Evolutionary conservation across 2,329 filamentous ascomycete species (phyloP).

Genomic region (Blastomyces emzantsi): DNA sequence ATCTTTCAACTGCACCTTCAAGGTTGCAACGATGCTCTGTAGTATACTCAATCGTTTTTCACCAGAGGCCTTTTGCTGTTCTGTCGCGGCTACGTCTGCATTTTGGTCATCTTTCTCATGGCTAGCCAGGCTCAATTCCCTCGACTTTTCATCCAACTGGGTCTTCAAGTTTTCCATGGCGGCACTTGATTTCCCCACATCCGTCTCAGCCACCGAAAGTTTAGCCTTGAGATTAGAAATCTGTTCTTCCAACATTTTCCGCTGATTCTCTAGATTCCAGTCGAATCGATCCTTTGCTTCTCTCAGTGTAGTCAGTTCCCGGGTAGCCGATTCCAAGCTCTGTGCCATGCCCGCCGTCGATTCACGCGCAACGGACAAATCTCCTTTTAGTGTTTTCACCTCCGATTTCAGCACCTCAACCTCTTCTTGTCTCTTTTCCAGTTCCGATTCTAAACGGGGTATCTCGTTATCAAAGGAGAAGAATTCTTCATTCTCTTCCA

Average conservation of each 20-base stretch:
- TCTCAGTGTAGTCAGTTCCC: constrained; percentile 50
- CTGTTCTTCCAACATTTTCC: constrained; percentile 32
- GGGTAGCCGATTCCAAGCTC: constrained; percentile 58
- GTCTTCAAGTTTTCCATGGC: constrained; percentile 29
- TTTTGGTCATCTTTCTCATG: constrained; percentile 19
- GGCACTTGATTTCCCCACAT: constrained; percentile 23
- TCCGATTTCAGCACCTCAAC: constrained; percentile 61
- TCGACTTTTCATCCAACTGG: constrained; percentile 34
- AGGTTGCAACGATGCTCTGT: constrained; percentile 46
- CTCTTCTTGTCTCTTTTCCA: constrained; percentile 61
- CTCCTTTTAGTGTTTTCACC: constrained; percentile 57
- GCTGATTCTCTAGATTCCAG: constrained; percentile 38
- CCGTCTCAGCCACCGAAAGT: constrained; percentile 25
- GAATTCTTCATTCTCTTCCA: constrained; percentile 55
- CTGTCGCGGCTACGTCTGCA: constrained; percentile 19
- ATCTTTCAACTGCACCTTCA: constrained; percentile 47
- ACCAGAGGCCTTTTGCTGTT: constrained; percentile 30
- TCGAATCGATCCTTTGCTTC: constrained; percentile 45
- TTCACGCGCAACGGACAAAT: constrained; percentile 63
- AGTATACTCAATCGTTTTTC: constrained; percentile 48
- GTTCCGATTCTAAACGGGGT: constrained; percentile 65
- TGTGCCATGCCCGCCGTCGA: constrained; percentile 56
- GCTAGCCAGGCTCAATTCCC: constrained; percentile 32
- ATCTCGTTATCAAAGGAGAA: constrained; percentile 90
- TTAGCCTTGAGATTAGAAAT: constrained; percentile 35